A percentile compares a stretch with the other conserved stretches of the same genome.
phyloP scores from a whole-genome alignment of 352 stramenopile genomes.

The Phytophthora capsici region DNA sequence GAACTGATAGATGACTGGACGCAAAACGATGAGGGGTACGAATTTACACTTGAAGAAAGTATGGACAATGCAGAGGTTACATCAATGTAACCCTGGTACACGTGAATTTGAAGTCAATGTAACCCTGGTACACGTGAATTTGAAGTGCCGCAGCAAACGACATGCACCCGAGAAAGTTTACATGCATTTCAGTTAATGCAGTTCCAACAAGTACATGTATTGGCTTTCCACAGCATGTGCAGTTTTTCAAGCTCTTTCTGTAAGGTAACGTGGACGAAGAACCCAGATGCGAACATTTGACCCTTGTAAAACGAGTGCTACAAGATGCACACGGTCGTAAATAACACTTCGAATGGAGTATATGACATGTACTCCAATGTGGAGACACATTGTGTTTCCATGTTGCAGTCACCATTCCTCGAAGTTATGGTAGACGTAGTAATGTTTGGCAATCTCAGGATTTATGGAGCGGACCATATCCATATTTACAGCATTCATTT shows the following conservation, averaged over 20 bases:
- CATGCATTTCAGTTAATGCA: too few species aligned
- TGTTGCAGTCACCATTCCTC: too few species aligned
- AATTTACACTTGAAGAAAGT: constrained; percentile 14
- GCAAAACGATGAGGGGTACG: constrained; percentile 15
- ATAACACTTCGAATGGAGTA: too few species aligned
- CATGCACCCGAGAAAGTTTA: too few species aligned
- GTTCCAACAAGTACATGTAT: too few species aligned
- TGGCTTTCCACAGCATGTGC: too few species aligned
- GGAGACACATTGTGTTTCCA: too few species aligned
- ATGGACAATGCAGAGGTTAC: not conserved
- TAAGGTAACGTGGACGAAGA: constrained; percentile 8
- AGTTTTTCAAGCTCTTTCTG: too few species aligned
- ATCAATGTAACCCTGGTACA: not conserved
- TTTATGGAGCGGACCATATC: not conserved
- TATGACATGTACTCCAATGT: too few species aligned
- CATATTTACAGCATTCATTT: not conserved
- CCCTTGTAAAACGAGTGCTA: constrained; percentile 3
- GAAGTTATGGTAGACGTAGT: not conserved
- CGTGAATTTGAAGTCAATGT: too few species aligned
- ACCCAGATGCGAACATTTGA: constrained; percentile 7
- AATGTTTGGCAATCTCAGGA: constrained; percentile 5
- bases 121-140: too few species aligned
- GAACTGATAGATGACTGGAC: constrained; percentile 9
- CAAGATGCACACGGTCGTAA: not conserved
- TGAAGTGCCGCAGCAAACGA: too few species aligned